Evolutionary conservation across 2,329 filamentous ascomycete genomes (phyloP).

Genomic region (Dryadomyces sulphureus): DNA sequence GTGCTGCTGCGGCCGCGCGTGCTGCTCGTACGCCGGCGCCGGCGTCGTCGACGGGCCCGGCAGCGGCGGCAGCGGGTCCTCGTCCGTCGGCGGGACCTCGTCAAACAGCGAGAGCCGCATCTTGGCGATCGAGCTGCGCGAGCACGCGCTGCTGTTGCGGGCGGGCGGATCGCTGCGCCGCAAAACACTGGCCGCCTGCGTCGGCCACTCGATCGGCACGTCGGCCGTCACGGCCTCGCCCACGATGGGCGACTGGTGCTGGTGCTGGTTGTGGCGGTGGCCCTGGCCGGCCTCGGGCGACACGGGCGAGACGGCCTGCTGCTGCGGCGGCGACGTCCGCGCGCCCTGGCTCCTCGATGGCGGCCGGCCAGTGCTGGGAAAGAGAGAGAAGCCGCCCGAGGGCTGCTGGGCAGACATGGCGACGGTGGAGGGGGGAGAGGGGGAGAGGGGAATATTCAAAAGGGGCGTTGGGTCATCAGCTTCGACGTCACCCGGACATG

Average conservation of each 20-base stretch:
- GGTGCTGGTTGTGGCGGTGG: neutral
- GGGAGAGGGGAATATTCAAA: conserved; percentile 1
- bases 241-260: neutral
- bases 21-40: conserved; percentile 6
- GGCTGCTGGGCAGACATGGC: conserved; percentile 24
- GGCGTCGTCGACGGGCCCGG: conserved; percentile 7
- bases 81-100: conserved; percentile 9
- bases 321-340: neutral
- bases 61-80: conserved; percentile 9
- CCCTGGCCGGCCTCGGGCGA: neutral
- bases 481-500: neutral
- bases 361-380: conserved; percentile 35
- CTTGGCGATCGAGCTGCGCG: conserved; percentile 43
- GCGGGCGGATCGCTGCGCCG: conserved; percentile 13
- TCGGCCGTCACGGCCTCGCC: conserved; percentile 11
- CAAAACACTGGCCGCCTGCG: conserved; percentile 26
- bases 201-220: conserved; percentile 22
- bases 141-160: conserved; percentile 32
- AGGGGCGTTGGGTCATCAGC: neutral
- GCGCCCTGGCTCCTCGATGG: conserved; percentile 26
- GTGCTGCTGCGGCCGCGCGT: conserved; percentile 9
- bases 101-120: conserved; percentile 23
- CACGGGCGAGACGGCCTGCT: neutral
- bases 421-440: conserved; percentile 1
- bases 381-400: conserved; percentile 40